A percentile compares a stretch with the other conserved stretches of the same genome.
These are phyloP conservation scores for Malus hybrid DNA, from an alignment of 331 rosid genomes.

Conservation along the genomic window DNA sequence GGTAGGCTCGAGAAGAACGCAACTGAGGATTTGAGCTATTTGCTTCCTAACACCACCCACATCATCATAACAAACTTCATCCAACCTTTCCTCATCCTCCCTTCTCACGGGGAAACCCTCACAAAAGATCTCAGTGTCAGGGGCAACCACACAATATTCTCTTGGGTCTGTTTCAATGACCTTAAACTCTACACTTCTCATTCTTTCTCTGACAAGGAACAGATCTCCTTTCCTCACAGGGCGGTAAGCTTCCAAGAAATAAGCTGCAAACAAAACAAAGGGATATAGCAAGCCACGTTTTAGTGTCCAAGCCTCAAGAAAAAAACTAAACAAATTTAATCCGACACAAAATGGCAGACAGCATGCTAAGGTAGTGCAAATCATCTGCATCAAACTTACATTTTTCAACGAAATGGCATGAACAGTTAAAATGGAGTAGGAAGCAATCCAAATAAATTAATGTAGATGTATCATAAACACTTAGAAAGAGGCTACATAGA, in stretches of 20 bases:
- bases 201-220: conserved; percentile 60
- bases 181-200: conserved; percentile 70
- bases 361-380: not conserved
- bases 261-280: conserved; percentile 32
- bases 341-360: not conserved
- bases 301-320: not conserved
- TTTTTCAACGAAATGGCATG: not conserved
- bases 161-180: conserved; percentile 63
- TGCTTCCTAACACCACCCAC: conserved; percentile 71
- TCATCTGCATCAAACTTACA: not conserved
- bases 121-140: conserved; percentile 64
- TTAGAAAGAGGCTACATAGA: not conserved
- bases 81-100: conserved; percentile 63
- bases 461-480: not conserved
- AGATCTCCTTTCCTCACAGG: conserved; percentile 66
- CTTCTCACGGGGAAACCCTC: conserved; percentile 59
- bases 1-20: too few relatives aligned
- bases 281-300: not conserved
- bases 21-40: conserved; percentile 52
- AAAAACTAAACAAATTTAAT: not conserved
- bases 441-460: not conserved
- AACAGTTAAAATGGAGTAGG: not conserved
- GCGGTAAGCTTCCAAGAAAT: conserved; percentile 61
- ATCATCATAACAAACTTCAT: conserved; percentile 68
- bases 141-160: conserved; percentile 60